These are phyloP conservation scores for Boechera stricta DNA, from an alignment of 345 rosid species.

Conservation along the genomic window DNA sequence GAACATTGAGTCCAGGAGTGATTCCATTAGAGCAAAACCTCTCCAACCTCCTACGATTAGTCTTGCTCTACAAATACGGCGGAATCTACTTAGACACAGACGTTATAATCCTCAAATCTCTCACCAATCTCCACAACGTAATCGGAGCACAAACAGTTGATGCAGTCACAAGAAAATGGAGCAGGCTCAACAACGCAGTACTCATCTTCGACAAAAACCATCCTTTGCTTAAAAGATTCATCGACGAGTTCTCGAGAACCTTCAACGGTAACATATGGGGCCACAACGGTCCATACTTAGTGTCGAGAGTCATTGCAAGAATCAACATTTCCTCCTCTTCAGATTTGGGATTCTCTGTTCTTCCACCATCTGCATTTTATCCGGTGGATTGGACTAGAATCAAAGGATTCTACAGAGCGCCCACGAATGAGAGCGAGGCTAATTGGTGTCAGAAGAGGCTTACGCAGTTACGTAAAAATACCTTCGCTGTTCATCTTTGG, in stretches of 20 bases:
- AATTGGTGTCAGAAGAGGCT: slow-evolving; percentile 57
- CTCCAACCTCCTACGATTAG: slow-evolving; percentile 78
- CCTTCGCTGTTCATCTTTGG: slow-evolving; percentile 83
- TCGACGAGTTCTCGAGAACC: slow-evolving; percentile 77
- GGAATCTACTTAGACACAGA: slow-evolving; percentile 88
- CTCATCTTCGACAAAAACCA: slow-evolving; percentile 80
- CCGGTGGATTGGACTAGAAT: slow-evolving; percentile 84
- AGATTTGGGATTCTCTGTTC: slow-evolving; percentile 59
- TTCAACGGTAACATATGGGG: slow-evolving; percentile 98
- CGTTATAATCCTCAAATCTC: slow-evolving; percentile 59
- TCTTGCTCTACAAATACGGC: slow-evolving; percentile 79
- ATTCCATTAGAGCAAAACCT: slow-evolving; percentile 89
- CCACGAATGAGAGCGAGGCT: slow-evolving; percentile 54
- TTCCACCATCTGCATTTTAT: slow-evolving; percentile 86
- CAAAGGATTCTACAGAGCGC: slow-evolving; percentile 56
- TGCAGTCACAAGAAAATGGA: slow-evolving; percentile 67
- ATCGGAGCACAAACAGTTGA: slow-evolving; percentile 85
- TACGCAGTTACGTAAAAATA: slow-evolving; percentile 51
- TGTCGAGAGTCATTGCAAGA: slow-evolving; percentile 76
- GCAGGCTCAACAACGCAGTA: slow-evolving; percentile 85
- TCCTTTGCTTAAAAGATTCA: slow-evolving; percentile 71
- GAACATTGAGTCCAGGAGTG: slow-evolving; percentile 70
- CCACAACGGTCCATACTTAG: slow-evolving; percentile 92
- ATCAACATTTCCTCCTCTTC: slow-evolving; percentile 31
- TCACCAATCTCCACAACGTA: slow-evolving; percentile 57